Evolutionary conservation across 768 basidiomycete genomes (phyloP).

Genomic region (Lanmaoa pseudosensibilis): DNA sequence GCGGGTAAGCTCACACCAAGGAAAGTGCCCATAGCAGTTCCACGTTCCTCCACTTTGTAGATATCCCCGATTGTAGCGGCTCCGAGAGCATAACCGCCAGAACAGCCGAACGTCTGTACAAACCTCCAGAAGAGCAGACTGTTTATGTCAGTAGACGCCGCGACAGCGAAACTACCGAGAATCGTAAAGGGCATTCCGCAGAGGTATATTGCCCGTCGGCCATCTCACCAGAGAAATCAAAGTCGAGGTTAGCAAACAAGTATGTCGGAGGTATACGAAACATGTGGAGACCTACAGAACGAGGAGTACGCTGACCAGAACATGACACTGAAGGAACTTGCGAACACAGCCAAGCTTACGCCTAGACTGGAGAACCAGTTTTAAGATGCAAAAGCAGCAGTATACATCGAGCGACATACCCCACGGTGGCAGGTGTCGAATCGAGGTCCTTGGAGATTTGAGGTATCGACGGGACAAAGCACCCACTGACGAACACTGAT

Average conservation of each 20-base stretch:
- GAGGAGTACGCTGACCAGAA: conserved; percentile 53
- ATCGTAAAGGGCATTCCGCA: conserved; percentile 57
- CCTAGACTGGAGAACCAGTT: conserved; percentile 37
- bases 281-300: conserved; percentile 41
- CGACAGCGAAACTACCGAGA: conserved; percentile 61
- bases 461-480: conserved; percentile 75
- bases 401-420: conserved; percentile 33
- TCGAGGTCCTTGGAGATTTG: conserved; percentile 66
- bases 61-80: conserved; percentile 66
- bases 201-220: conserved; percentile 61
- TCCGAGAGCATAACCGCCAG: conserved; percentile 55
- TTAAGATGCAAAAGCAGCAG: background rate
- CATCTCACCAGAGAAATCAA: conserved; percentile 44
- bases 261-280: background rate
- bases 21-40: conserved; percentile 60
- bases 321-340: conserved; percentile 46
- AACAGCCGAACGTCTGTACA: conserved; percentile 64
- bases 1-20: conserved; percentile 41
- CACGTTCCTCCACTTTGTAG: conserved; percentile 61
- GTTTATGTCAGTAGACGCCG: conserved; percentile 42
- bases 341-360: conserved; percentile 51
- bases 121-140: conserved; percentile 59
- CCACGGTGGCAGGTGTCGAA: conserved; percentile 56
- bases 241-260: background rate
- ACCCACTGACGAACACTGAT: conserved; percentile 65